Conservation (phyloP, 352 stramenopile genomes). For the Globisporangium takayamanum region DNA sequence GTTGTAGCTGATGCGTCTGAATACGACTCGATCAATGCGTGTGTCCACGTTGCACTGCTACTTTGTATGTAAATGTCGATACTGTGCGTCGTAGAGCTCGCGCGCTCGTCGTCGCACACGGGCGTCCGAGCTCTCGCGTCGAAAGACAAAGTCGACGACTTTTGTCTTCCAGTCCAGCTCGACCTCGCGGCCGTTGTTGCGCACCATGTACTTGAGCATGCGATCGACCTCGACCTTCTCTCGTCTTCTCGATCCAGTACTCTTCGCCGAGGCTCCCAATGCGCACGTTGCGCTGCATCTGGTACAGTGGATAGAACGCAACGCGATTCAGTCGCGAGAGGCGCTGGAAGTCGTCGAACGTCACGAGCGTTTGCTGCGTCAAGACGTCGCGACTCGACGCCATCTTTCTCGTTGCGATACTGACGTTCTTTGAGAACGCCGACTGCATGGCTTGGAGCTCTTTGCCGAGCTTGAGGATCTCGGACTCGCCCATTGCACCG, state of each 20-base stretch:
- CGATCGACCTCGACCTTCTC: constrained; percentile 32
- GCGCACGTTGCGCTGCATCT: constrained; percentile 42
- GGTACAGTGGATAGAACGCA: constrained; percentile 47
- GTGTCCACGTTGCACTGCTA: background rate
- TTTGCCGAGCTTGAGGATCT: constrained; percentile 29
- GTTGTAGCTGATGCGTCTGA: background rate
- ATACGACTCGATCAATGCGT: background rate
- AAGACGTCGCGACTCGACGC: constrained; percentile 18
- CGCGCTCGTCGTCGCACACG: constrained; percentile 28
- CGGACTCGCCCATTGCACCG: constrained; percentile 23
- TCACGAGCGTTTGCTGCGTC: constrained; percentile 16
- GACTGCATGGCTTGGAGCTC: constrained; percentile 36
- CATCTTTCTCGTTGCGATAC: constrained; percentile 36
- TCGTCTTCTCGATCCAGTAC: constrained; percentile 46
- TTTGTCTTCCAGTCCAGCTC: constrained; percentile 33
- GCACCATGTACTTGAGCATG: constrained; percentile 33
- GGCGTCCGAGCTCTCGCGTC: constrained; percentile 18
- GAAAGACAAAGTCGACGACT: constrained; percentile 21
- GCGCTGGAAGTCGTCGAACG: constrained; percentile 48
- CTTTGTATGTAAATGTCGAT: background rate
- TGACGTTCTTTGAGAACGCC: constrained; percentile 40
- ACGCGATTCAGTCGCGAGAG: constrained; percentile 39
- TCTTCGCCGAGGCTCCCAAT: constrained; percentile 26
- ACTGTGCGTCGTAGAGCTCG: constrained; percentile 27
- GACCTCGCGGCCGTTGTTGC: constrained; percentile 29